These are phyloP conservation scores for Fagopyrum esculentum DNA, from an alignment of 148 eudicot genomes.

Conservation along the genomic window DNA sequence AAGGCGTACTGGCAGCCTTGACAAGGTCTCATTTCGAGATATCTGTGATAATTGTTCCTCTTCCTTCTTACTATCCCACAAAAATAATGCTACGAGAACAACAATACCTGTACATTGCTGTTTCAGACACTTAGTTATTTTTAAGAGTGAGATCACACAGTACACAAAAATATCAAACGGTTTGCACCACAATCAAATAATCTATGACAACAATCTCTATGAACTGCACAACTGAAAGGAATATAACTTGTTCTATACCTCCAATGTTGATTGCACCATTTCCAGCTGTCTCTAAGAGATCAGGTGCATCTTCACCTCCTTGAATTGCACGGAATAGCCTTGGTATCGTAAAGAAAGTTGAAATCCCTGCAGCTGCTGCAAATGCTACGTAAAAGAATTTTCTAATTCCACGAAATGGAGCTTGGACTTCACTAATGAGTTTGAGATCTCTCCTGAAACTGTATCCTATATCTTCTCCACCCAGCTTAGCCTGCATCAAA, in stretches of 20 bases:
- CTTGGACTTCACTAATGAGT: conserved; percentile 99
- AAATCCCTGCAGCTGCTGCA: conserved; percentile 92
- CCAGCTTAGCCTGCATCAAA: conserved; percentile 61
- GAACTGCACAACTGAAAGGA: not conserved
- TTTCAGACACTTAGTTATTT: conserved; percentile 40
- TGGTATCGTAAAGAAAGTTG: conserved; percentile 73
- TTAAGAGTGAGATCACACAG: conserved; percentile 14
- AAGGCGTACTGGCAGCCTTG: conserved; percentile 92
- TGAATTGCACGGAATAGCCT: conserved; percentile 61
- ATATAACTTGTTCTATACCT: conserved; percentile 35
- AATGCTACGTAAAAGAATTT: conserved; percentile 90
- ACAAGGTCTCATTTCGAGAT: conserved; percentile 80
- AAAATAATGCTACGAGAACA: conserved; percentile 62
- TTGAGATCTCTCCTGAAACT: conserved; percentile 95
- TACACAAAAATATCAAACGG: not conserved
- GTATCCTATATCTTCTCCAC: conserved; percentile 94
- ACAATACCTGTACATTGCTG: conserved; percentile 80
- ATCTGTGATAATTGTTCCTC: conserved; percentile 93
- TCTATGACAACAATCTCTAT: not conserved
- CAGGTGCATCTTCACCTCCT: conserved; percentile 87
- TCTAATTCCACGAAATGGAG: conserved; percentile 94
- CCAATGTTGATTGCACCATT: conserved; percentile 81
- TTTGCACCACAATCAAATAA: not conserved
- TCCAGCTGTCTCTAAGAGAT: conserved; percentile 57
- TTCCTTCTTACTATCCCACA: conserved; percentile 97